These are phyloP conservation scores for Naematelia aurantialba DNA, from an alignment of 768 basidiomycete genomes.

Conservation along the genomic window DNA sequence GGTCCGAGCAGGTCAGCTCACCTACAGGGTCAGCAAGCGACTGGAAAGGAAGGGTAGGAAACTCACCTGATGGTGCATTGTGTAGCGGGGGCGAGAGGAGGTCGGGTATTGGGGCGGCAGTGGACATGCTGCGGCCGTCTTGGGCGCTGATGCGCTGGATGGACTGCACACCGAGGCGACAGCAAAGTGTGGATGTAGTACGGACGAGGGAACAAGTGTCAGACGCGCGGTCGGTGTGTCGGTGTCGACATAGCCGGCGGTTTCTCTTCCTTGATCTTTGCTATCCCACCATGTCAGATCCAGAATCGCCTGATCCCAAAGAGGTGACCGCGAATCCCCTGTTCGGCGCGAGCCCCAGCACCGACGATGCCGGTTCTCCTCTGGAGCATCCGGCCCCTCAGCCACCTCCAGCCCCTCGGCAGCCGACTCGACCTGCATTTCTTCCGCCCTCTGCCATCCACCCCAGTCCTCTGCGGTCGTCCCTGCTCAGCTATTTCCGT, in stretches of 20 bases:
- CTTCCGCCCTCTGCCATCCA: not conserved
- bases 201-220: not conserved
- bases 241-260: not conserved
- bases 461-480: not conserved
- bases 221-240: not conserved
- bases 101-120: conserved; percentile 23
- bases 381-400: not conserved
- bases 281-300: not conserved
- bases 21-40: not conserved
- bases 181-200: too few species aligned
- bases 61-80: conserved; percentile 4
- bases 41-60: not conserved
- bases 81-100: conserved; percentile 16
- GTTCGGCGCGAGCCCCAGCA: conserved; percentile 27
- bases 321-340: conserved; percentile 23
- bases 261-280: not conserved
- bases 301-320: not conserved
- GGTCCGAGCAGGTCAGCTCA: not conserved
- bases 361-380: not conserved
- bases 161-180: too few species aligned
- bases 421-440: not conserved
- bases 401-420: not conserved
- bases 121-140: conserved; percentile 11
- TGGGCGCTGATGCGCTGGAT: too few species aligned
- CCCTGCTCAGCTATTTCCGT: not conserved